Base-by-base conservation (phyloP, 73 alveolate genomes). In the Paramecium octaurelia region DNA sequence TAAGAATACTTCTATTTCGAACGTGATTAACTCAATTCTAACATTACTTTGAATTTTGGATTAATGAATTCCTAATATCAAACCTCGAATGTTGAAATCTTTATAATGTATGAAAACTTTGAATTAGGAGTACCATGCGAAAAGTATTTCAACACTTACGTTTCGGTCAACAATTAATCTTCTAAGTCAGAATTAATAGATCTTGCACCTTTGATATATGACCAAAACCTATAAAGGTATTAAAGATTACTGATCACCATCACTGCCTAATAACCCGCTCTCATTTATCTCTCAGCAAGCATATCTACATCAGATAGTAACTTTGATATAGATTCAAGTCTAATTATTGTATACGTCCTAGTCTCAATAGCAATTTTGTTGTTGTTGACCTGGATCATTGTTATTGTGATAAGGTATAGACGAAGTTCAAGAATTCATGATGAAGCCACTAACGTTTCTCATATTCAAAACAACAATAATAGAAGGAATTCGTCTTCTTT, bases 61-160 rank as follows among this genome's bases (percentile, higher is more conserved):
- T 29, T 64, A 12, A 34, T 31, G 84, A 64, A 64, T 16, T 58
- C 59, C 7, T 20, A 10, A 20, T 36, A 34, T n/a, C 3, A 8
- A 73, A 6, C 2, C 0, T 54, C 69, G 18, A 8, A 4, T 12
- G 64, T 34, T 14, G 11, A 73, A n/a, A 64, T 7, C 8, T 73
- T 11, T 73, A 10, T 73, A 2, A 73, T 73, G 87, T 73, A 29
- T 73, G 87, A 73, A 18, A 73, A 73, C 87, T 73, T 73, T 40
- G 35, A 35, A 14, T 9, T 73, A 29, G 87, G 87, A 16, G 27
- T 38, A 34, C 87, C 87, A 36, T 12, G 21, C 18, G 16, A 54
- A 6, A 0, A 35, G 6, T 54, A n/a, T 54, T n/a, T 1, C 23
- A 23, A 54, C 8, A 1, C 1, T 54, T n/a, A 16, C 69, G 1